Base-by-base conservation (phyloP, 1,139 yeast genomes). In the Scheffersomyces lignicola region DNA sequence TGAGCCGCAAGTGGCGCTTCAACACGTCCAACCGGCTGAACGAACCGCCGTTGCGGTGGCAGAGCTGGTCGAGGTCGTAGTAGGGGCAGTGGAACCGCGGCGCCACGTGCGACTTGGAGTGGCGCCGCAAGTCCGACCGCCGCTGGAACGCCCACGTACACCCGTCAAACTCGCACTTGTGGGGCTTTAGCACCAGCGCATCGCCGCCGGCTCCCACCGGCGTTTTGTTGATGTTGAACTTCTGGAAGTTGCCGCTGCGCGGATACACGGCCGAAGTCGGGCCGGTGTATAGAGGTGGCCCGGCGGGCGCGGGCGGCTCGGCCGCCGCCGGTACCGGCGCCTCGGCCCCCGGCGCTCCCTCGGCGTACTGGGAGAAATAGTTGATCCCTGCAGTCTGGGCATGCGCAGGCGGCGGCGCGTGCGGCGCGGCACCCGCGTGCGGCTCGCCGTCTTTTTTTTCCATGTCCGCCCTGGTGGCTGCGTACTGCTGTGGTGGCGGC, bases 41-140 rank as follows among this genome's bases (percentile, higher is more conserved):
- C 0, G 84, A 75, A 4, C 89, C 89, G 9, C 83, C 85, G 43
- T 81, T 81, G 34, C 83, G 68, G 52, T 82, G 90, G 52, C 89
- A 83, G 2, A 84, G 75, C 3, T 81, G 78, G 43, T 80, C 84
- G 31, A 69, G 63, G 35, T 68, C 67, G 83, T 84, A 81, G 54
- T 72, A 83, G 1, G 92, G 90, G 52, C 92, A 83, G 44, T 76
- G 79, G 50, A 78, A 79, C 42, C 69, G 71, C 1, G 89, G 89
- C 29, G 72, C 70, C 22, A 71, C 67, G 49, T 83, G 90, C 2
- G 84, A 78, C 45, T 80, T 73, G 25, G 73, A 45, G 51, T 83
- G 90, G 37, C 89, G 69, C 29, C 83, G 66, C 43, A 80, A 72
- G 51, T 83, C 90, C 32, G 83, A 76, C 39, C 73, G 78, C 33